A percentile compares a stretch with the other conserved stretches of the same genome.
Conservation (phyloP, 306 rosid species). For the Alnus glutinosa region DNA sequence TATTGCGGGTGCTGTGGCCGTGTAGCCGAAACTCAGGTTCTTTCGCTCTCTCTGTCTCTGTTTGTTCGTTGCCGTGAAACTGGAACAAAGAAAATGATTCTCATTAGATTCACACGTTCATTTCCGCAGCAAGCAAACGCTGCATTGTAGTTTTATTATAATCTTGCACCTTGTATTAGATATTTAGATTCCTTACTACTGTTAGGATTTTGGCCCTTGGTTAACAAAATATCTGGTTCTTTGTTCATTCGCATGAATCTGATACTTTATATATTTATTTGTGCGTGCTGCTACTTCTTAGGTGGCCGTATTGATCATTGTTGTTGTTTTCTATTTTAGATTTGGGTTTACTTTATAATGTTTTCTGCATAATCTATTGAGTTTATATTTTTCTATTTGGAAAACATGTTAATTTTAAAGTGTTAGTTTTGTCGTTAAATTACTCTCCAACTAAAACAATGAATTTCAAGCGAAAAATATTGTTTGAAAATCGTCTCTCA, state of each 20-base stretch:
- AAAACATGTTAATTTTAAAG: too few species aligned
- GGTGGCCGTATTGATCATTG: background rate
- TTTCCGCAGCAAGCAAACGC: background rate
- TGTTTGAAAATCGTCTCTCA: too few species aligned
- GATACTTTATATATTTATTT: background rate
- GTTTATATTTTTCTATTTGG: too few species aligned
- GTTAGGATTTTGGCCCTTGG: background rate
- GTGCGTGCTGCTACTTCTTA: background rate
- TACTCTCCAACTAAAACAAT: too few species aligned
- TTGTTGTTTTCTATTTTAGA: background rate
- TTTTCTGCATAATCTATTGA: background rate
- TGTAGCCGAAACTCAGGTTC: conserved; percentile 25
- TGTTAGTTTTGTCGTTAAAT: too few species aligned
- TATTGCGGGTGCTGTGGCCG: conserved; percentile 22
- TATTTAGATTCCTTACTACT: background rate
- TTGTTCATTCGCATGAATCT: background rate
- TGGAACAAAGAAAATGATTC: background rate
- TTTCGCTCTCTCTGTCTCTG: background rate
- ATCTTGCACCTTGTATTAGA: background rate
- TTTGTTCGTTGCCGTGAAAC: background rate
- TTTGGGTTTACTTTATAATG: background rate
- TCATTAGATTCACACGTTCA: background rate
- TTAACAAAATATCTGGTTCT: background rate
- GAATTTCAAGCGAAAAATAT: too few species aligned
- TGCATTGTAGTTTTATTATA: background rate